phyloP scores from a whole-genome alignment of 768 basidiomycete genomes.

The Gyrodon lividus region DNA sequence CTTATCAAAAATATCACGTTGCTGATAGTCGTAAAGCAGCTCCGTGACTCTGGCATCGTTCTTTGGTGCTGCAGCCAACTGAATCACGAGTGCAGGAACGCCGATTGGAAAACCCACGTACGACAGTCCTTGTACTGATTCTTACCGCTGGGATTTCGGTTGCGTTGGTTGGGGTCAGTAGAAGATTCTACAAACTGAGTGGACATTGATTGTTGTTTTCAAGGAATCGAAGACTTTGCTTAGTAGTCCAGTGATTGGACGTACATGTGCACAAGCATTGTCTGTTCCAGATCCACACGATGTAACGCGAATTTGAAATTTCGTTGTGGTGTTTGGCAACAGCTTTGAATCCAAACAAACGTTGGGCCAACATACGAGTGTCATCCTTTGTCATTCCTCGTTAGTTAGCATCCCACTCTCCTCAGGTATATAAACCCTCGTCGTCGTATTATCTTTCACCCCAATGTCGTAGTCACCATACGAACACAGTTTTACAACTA shows the following conservation, averaged over 20 bases:
- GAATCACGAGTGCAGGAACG: background rate
- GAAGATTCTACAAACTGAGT: background rate
- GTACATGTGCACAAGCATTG: background rate
- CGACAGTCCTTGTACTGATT: conserved; percentile 33
- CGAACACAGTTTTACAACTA: no score
- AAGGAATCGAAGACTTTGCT: background rate
- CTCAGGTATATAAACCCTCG: no score
- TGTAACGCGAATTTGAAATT: background rate
- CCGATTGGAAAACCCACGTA: conserved; percentile 14
- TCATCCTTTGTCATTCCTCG: no score
- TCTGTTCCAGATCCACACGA: no score
- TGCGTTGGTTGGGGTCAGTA: background rate
- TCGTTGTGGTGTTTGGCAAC: background rate
- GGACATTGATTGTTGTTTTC: background rate
- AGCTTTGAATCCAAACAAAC: background rate
- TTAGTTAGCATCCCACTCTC: no score
- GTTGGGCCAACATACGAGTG: no score
- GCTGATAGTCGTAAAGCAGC: conserved; percentile 25
- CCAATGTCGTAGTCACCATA: no score
- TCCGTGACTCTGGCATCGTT: conserved; percentile 22
- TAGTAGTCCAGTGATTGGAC: background rate
- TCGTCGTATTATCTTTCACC: no score
- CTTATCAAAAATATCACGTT: conserved; percentile 26
- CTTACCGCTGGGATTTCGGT: conserved; percentile 24
- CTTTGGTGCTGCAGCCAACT: conserved; percentile 16